Conservation (phyloP, 2,329 filamentous ascomycete species). For the Hortaea sp. region DNA sequence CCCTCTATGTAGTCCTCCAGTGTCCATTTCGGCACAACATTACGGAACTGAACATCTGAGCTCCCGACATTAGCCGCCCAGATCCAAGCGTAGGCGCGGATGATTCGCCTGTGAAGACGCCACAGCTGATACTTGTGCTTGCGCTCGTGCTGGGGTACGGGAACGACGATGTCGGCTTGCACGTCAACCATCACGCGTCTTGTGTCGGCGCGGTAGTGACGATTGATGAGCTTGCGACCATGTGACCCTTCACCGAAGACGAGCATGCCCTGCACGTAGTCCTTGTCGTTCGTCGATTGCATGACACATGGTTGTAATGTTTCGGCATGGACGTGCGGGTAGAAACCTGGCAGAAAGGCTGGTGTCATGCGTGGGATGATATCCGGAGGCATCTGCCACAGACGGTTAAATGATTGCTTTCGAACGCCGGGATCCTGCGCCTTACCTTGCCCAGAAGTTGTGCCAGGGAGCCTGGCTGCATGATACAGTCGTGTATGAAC, state of each 20-base stretch:
- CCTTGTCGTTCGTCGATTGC: constrained; percentile 7
- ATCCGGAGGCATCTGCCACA: constrained; percentile 3
- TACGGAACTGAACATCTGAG: constrained; percentile 1
- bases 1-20: constrained; percentile 16
- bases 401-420: constrained; percentile 4
- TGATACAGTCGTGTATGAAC: constrained; percentile 41
- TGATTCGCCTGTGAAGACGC: constrained; percentile 8
- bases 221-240: constrained; percentile 12
- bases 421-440: not conserved
- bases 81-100: constrained; percentile 12
- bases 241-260: constrained; percentile 17
- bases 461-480: constrained; percentile 35
- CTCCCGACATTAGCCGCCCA: constrained; percentile 5
- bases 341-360: constrained; percentile 14
- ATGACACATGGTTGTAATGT: constrained; percentile 13
- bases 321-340: constrained; percentile 11
- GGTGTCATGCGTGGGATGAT: constrained; percentile 20
- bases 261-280: constrained; percentile 20
- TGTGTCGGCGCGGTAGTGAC: constrained; percentile 13
- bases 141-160: not conserved
- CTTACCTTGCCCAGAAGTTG: constrained; percentile 18
- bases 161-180: constrained; percentile 14
- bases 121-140: constrained; percentile 2
- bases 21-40: constrained; percentile 10
- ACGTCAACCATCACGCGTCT: constrained; percentile 10